Evolutionary conservation across 2,329 filamentous ascomycete species (phyloP).

Genomic region (Colletotrichum sp.): DNA sequence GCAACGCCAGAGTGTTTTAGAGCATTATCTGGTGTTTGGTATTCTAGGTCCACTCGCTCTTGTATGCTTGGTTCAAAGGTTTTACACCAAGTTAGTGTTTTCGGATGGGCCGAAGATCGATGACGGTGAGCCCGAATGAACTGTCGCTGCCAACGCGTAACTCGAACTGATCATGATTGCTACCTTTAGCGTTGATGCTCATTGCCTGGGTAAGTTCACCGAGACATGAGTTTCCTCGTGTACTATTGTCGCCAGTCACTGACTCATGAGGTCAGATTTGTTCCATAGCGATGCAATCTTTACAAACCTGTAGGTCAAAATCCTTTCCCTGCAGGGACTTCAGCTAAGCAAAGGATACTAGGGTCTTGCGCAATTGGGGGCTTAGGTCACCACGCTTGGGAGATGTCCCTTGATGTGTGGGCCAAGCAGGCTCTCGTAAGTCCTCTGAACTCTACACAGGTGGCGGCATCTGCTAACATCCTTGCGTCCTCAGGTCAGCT

Average conservation of each 20-base stretch:
- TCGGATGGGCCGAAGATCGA: constrained; percentile 20
- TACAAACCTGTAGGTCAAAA: constrained; percentile 23
- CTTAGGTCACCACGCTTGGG: constrained; percentile 29
- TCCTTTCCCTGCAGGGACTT: background rate
- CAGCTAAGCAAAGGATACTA: background rate
- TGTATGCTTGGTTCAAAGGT: constrained; percentile 27
- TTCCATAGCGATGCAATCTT: constrained; percentile 25
- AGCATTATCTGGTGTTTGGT: constrained; percentile 30
- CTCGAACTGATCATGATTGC: background rate
- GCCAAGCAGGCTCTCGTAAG: constrained; percentile 25
- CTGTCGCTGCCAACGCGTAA: background rate
- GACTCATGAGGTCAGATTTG: constrained; percentile 16
- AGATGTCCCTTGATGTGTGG: constrained; percentile 25
- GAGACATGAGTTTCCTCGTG: background rate
- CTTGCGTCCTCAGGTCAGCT: constrained; percentile 22
- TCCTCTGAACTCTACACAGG: background rate
- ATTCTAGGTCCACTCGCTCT: constrained; percentile 27
- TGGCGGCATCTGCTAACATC: no score
- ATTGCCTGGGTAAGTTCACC: background rate
- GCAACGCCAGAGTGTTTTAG: constrained; percentile 23
- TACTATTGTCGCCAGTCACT: background rate
- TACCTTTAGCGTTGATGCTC: background rate
- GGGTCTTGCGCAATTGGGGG: constrained; percentile 29
- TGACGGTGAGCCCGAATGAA: constrained; percentile 11
- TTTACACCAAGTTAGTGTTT: constrained; percentile 25